Percentiles rank a stretch among this genome's conserved stretches.
These are phyloP conservation scores for Cicer yamashitae DNA, from an alignment of 306 rosid genomes.

Conservation along the genomic window DNA sequence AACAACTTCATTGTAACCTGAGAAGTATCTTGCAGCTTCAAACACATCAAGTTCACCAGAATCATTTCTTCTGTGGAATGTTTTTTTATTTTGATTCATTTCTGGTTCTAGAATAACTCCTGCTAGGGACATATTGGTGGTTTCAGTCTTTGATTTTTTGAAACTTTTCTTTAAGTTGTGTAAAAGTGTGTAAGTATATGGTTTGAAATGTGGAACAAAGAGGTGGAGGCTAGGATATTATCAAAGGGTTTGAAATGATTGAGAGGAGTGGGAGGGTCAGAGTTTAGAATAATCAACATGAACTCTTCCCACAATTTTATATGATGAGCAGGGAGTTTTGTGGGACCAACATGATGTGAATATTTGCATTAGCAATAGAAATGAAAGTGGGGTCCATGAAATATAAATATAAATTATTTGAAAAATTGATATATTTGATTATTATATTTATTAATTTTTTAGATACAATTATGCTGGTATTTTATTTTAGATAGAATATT, in stretches of 20 bases:
- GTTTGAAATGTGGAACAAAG: constrained; percentile 33
- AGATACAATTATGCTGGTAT: no score
- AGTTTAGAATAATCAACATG: constrained; percentile 56
- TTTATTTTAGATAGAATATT: no score
- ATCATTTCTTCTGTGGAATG: constrained; percentile 71
- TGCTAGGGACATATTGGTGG: constrained; percentile 68
- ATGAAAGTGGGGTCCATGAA: constrained; percentile 43
- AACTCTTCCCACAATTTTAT: constrained; percentile 53
- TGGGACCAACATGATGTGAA: constrained; percentile 63
- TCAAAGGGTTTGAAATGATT: constrained; percentile 68
- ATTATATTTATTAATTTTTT: no score
- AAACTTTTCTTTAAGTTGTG: constrained; percentile 25
- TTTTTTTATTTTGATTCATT: constrained; percentile 64
- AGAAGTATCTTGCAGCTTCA: constrained; percentile 90
- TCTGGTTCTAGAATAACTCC: constrained; percentile 62
- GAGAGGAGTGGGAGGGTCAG: constrained; percentile 63
- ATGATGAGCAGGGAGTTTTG: constrained; percentile 54
- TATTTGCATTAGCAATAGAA: constrained; percentile 41
- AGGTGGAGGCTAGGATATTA: constrained; percentile 49
- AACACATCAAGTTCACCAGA: constrained; percentile 90
- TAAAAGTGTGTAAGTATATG: constrained; percentile 30
- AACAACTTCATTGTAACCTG: constrained; percentile 74
- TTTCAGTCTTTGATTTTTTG: constrained; percentile 1
- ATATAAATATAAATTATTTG: no score
- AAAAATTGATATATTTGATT: no score